Evolutionary conservation across 495 filamentous ascomycete species (phyloP).

Genomic region (Jackrogersella minutella): DNA sequence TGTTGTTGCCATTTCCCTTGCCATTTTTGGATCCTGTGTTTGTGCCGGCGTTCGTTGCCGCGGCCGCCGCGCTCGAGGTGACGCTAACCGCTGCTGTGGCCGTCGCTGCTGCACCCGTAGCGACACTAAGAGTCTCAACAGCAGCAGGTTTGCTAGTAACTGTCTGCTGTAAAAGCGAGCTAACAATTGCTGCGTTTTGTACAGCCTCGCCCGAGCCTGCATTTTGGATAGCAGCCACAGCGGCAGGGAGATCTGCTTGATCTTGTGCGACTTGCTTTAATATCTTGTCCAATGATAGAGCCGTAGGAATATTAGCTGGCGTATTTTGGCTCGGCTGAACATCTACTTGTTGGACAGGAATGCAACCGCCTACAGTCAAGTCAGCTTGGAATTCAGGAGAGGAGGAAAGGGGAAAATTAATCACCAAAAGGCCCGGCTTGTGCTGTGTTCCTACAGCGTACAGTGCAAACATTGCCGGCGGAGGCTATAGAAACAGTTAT

Average conservation of each 20-base stretch:
- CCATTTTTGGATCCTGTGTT: not conserved
- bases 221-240: conserved; percentile 48
- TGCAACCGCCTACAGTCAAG: conserved; percentile 43
- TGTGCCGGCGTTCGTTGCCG: conserved; percentile 7
- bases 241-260: conserved; percentile 47
- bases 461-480: conserved; percentile 62
- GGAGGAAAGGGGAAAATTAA: too few species aligned
- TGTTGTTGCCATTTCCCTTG: conserved; percentile 20
- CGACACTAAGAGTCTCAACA: conserved; percentile 12
- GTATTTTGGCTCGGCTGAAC: conserved; percentile 46
- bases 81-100: conserved; percentile 3
- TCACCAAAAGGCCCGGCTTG: conserved; percentile 66
- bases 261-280: conserved; percentile 44
- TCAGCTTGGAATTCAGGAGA: not conserved
- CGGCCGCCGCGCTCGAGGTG: conserved; percentile 15
- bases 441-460: conserved; percentile 63
- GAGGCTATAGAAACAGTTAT: conserved; percentile 42
- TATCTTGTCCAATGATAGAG: conserved; percentile 43
- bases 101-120: conserved; percentile 10
- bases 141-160: conserved; percentile 29
- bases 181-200: conserved; percentile 46
- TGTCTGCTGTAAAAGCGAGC: conserved; percentile 17
- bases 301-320: conserved; percentile 45
- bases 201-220: conserved; percentile 43
- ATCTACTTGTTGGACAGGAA: conserved; percentile 57